Base-by-base conservation (phyloP, 495 filamentous ascomycete genomes). In the Rostrohypoxylon terebratum region DNA sequence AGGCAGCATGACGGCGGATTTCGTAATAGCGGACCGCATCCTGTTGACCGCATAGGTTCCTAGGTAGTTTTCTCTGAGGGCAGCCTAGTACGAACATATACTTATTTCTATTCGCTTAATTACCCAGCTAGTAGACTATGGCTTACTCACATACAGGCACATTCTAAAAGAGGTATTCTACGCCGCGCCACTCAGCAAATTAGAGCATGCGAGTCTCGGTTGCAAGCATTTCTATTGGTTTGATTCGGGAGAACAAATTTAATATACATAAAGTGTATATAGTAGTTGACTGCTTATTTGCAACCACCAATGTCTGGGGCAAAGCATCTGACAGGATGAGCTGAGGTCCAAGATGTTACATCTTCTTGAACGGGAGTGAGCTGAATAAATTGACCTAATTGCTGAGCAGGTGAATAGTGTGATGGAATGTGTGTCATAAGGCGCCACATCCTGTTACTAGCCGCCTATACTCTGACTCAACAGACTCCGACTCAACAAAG, bases 261-360 rank as follows among this genome's bases (percentile, higher is more conserved):
- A 3, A 21, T 13, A 13, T 13, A 23, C 20, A 48, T 20, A 4
- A 6, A n/a, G 4, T n/a, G 0, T 7, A 48, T 50, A 13, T 11
- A 18, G 8, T 18, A 6, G 20, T 21, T 4, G 47, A 50, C 18
- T 5, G 28, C 23, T 3, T 2, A 13, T 53, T n/a, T 23, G n/a
- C 14, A n/a, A 14, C 11, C 28, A 25, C 23, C 13, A 23, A 42
- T 10, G 25, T 23, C 6, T 42, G 54, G 6, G 54, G 33, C 18
- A 23, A 58, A 58, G 34, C 34, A 42, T 58, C 54, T 58, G 34
- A 58, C 51, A 55, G 31, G 51, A 55, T 18, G 28, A 18, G 31
- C 3, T 6, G 14, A 36, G 16, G 36, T 28, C 38, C 38, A 11
- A 31, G 20, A 9, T 3, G 14, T 23, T 45, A 6, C n/a, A 34